Percentiles rank a stretch among this genome's conserved stretches.
Conservation (phyloP, 352 stramenopile genomes). For the Paralagenidium karlingii region DNA sequence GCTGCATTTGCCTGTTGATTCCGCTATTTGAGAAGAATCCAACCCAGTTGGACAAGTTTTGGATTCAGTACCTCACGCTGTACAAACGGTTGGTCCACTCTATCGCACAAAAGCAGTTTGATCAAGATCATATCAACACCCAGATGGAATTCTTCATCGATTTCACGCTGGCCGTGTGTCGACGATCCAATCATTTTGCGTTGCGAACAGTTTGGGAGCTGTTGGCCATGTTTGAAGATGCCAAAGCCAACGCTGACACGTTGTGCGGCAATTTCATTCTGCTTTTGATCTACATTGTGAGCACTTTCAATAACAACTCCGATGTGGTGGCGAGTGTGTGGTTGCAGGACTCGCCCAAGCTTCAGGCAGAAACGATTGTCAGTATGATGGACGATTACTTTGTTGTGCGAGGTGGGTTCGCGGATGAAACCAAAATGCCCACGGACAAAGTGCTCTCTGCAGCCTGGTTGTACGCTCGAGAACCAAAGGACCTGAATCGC, state of each 20-base stretch:
- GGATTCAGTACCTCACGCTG: slow-evolving; percentile 16
- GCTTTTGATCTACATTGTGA: slow-evolving; percentile 17
- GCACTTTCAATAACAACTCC: slow-evolving; percentile 15
- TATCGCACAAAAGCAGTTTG: slow-evolving; percentile 9
- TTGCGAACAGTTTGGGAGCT: slow-evolving; percentile 23
- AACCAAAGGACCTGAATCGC: too few relatives aligned
- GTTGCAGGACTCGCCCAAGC: slow-evolving; percentile 9
- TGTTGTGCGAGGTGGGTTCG: too few relatives aligned
- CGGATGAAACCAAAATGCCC: too few relatives aligned
- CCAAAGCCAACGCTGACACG: slow-evolving; percentile 3
- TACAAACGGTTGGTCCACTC: slow-evolving; percentile 11
- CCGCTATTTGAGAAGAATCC: slow-evolving; percentile 14
- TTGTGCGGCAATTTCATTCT: slow-evolving; percentile 14
- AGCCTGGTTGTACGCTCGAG: slow-evolving; percentile 18
- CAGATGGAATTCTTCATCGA: slow-evolving; percentile 16
- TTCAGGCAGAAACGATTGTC: slow-evolving; percentile 8
- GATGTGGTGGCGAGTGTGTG: slow-evolving; percentile 9
- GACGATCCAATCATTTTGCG: slow-evolving; percentile 12
- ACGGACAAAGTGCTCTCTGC: too few relatives aligned
- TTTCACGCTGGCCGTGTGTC: slow-evolving; percentile 16
- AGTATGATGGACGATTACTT: slow-evolving; percentile 14
- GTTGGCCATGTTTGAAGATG: slow-evolving; percentile 15
- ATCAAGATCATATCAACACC: too few relatives aligned
- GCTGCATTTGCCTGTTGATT: slow-evolving; percentile 16
- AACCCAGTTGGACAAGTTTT: slow-evolving; percentile 10